A percentile compares a stretch with the other conserved stretches of the same genome.
Conservation (phyloP, 768 basidiomycete species). For the Termitomyces bulborhizus region DNA sequence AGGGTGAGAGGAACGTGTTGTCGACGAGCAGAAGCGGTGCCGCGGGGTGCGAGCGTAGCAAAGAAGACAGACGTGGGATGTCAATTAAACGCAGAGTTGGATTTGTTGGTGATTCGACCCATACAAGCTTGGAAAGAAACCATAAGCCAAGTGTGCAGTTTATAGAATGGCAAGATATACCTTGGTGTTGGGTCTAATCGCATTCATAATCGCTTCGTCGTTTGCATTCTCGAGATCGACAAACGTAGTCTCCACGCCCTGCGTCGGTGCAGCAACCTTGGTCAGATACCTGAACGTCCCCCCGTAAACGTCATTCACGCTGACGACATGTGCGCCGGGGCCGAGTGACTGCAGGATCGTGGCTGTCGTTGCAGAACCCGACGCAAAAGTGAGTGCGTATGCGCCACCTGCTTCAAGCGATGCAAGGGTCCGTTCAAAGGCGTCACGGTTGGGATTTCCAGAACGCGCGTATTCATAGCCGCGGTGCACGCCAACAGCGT, state of each 20-base stretch:
- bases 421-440: slow-evolving; percentile 73
- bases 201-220: slow-evolving; percentile 56
- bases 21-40: slow-evolving; percentile 83
- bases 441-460: slow-evolving; percentile 81
- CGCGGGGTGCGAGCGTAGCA: slow-evolving; percentile 59
- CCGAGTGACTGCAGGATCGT: slow-evolving; percentile 76
- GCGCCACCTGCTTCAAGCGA: slow-evolving; percentile 72
- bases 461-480: slow-evolving; percentile 92
- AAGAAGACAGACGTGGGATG: slow-evolving; percentile 59
- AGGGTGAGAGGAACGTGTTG: slow-evolving; percentile 93
- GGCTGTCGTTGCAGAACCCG: slow-evolving; percentile 82
- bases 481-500: not conserved
- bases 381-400: slow-evolving; percentile 73
- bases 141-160: too few relatives aligned
- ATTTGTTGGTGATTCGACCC: slow-evolving; percentile 96
- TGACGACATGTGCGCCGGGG: slow-evolving; percentile 69
- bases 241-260: slow-evolving; percentile 69
- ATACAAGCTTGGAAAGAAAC: slow-evolving; percentile 69
- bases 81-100: slow-evolving; percentile 87
- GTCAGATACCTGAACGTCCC: slow-evolving; percentile 86
- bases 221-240: slow-evolving; percentile 70
- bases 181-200: slow-evolving; percentile 77
- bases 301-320: slow-evolving; percentile 92
- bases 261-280: slow-evolving; percentile 53
- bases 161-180: slow-evolving; percentile 25